phyloP scores from a whole-genome alignment of 176 grass and related monocot genomes.

The Puya raimondii region DNA sequence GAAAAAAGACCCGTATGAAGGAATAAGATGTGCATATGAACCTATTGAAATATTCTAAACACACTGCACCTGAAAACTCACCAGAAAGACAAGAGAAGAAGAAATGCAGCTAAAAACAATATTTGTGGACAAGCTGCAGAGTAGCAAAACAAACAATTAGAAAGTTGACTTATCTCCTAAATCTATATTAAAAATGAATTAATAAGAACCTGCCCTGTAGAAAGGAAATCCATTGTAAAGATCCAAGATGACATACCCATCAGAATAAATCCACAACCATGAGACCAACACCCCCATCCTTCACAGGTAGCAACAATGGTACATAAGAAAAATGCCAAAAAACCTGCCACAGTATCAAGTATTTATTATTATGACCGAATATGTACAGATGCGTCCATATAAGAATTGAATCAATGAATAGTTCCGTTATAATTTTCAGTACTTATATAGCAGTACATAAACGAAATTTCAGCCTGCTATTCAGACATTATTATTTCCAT shows the following conservation, averaged over 20 bases:
- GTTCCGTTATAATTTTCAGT: too few relatives aligned
- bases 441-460: too few relatives aligned
- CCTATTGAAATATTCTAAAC: not conserved
- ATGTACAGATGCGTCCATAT: not conserved
- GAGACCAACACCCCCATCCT: constrained; percentile 82
- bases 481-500: too few relatives aligned
- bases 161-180: not conserved
- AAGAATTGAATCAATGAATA: not conserved
- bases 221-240: constrained; percentile 26
- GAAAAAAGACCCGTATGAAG: not conserved
- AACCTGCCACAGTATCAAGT: constrained; percentile 40
- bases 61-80: constrained; percentile 34
- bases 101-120: constrained; percentile 83
- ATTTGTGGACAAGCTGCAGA: constrained; percentile 82
- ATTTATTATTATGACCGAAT: constrained; percentile 11
- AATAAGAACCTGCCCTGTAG: constrained; percentile 10
- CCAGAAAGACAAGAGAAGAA: constrained; percentile 84
- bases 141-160: constrained; percentile 20
- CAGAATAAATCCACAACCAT: constrained; percentile 87
- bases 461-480: too few relatives aligned
- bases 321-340: constrained; percentile 56
- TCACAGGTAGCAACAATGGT: constrained; percentile 74
- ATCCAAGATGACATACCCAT: constrained; percentile 65
- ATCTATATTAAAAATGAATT: constrained; percentile 17
- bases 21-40: not conserved